Percentiles rank a stretch among this genome's conserved stretches.
phyloP scores from a whole-genome alignment of 1,284 basidiomycete genomes.

The Microbotryum scabiosae region DNA sequence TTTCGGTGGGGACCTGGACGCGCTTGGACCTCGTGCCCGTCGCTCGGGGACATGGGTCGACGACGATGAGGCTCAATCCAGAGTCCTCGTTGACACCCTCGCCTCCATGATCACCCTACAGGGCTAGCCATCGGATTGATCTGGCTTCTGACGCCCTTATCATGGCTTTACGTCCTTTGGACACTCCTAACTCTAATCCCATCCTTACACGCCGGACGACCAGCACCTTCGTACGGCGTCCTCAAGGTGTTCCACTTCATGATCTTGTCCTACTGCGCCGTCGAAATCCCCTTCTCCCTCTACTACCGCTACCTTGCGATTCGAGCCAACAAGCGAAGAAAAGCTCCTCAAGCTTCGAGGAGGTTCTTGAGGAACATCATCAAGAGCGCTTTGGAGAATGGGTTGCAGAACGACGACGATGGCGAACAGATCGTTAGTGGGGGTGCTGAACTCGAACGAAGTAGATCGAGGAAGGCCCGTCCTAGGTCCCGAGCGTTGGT shows the following conservation, averaged over 20 bases:
- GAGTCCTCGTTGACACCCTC: too few species aligned
- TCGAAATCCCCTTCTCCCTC: slow-evolving; percentile 65
- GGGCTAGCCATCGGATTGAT: slow-evolving; percentile 50
- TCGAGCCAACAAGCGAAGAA: slow-evolving; percentile 39
- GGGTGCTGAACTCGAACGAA: not conserved
- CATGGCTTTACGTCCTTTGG: slow-evolving; percentile 60
- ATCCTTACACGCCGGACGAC: slow-evolving; percentile 3
- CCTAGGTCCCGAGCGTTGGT: not conserved
- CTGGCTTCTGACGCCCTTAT: slow-evolving; percentile 59
- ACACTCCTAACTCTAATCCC: slow-evolving; percentile 16
- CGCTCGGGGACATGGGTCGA: too few species aligned
- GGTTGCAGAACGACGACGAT: slow-evolving; percentile 10
- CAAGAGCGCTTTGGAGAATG: slow-evolving; percentile 50
- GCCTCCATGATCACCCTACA: too few species aligned
- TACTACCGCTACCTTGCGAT: slow-evolving; percentile 58
- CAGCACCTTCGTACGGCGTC: slow-evolving; percentile 4
- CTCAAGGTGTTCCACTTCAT: slow-evolving; percentile 16
- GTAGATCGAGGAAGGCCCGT: slow-evolving; percentile 3
- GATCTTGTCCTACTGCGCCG: slow-evolving; percentile 15
- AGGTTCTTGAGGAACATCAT: slow-evolving; percentile 53
- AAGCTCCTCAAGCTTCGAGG: slow-evolving; percentile 15
- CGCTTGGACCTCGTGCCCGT: too few species aligned
- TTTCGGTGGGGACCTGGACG: too few species aligned
- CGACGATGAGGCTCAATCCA: too few species aligned
- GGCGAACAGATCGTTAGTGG: not conserved